Conservation (phyloP, 2,329 filamentous ascomycete species). For the Cordyceps cicadae region DNA sequence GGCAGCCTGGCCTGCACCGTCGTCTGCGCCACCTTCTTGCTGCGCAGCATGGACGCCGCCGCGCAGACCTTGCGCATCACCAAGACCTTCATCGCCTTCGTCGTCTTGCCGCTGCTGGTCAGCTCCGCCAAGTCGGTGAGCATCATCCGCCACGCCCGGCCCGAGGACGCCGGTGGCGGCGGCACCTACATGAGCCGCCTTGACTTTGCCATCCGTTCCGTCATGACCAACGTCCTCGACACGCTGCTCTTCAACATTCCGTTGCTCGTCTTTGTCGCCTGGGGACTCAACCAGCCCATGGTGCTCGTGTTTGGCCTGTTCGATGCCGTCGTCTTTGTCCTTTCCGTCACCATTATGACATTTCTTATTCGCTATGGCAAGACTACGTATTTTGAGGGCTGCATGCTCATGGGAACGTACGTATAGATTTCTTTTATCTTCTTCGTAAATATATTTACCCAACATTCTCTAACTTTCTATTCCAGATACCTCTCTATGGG, state of each 20-base stretch:
- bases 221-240: conserved; percentile 11
- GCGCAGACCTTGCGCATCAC: conserved; percentile 1
- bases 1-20: conserved; percentile 2
- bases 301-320: conserved; percentile 14
- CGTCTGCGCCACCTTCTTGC: conserved; percentile 1
- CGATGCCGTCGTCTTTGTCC: conserved; percentile 13
- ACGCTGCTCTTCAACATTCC: conserved; percentile 11
- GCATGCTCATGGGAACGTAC: conserved; percentile 16
- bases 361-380: conserved; percentile 15
- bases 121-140: conserved; percentile 9
- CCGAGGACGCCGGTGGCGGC: background rate
- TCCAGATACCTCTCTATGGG: conserved; percentile 14
- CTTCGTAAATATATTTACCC: background rate
- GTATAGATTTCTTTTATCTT: background rate
- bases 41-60: conserved; percentile 3
- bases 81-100: conserved; percentile 5
- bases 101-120: conserved; percentile 5
- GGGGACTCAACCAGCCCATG: conserved; percentile 11
- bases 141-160: conserved; percentile 9
- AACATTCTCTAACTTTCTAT: background rate
- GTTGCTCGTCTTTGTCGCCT: conserved; percentile 7
- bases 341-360: conserved; percentile 14
- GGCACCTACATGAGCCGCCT: conserved; percentile 6
- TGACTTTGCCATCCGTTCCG: conserved; percentile 10
- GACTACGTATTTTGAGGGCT: conserved; percentile 15